Percentiles rank a stretch among this genome's conserved stretches.
phyloP scores from a whole-genome alignment of 768 basidiomycete species.

The Leccinum aurantiacum region DNA sequence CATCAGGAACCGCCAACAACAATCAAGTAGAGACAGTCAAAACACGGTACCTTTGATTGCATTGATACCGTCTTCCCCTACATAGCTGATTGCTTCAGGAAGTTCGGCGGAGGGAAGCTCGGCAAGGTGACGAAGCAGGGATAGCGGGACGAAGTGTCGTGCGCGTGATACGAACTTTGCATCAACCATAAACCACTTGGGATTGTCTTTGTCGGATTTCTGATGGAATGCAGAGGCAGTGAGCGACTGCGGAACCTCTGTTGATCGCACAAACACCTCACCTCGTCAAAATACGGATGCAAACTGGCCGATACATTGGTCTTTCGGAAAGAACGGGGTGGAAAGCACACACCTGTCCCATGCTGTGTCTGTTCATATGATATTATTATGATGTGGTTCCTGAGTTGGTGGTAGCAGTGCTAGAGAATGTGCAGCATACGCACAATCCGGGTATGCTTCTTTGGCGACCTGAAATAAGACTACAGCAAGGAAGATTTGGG shows the following conservation, averaged over 20 bases:
- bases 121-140: conserved; percentile 68
- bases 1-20: conserved; percentile 1
- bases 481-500: conserved; percentile 7
- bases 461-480: conserved; percentile 55
- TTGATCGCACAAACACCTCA: conserved; percentile 33
- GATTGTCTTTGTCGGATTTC: conserved; percentile 76
- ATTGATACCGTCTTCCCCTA: conserved; percentile 57
- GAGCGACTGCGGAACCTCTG: neutral
- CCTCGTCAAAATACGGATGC: conserved; percentile 82
- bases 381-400: neutral
- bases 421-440: conserved; percentile 29
- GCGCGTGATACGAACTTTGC: conserved; percentile 65
- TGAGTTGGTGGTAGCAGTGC: conserved; percentile 9
- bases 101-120: conserved; percentile 36
- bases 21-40: neutral
- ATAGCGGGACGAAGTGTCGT: conserved; percentile 72
- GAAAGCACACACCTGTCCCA: conserved; percentile 71
- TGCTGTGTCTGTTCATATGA: conserved; percentile 66
- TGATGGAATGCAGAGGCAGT: conserved; percentile 26
- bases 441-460: conserved; percentile 90
- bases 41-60: conserved; percentile 59
- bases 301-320: conserved; percentile 32
- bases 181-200: conserved; percentile 95
- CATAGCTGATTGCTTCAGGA: conserved; percentile 62
- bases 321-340: conserved; percentile 3